These are phyloP conservation scores for Yamadazyma siamensis DNA, from an alignment of 1,139 yeast genomes.

Conservation along the genomic window DNA sequence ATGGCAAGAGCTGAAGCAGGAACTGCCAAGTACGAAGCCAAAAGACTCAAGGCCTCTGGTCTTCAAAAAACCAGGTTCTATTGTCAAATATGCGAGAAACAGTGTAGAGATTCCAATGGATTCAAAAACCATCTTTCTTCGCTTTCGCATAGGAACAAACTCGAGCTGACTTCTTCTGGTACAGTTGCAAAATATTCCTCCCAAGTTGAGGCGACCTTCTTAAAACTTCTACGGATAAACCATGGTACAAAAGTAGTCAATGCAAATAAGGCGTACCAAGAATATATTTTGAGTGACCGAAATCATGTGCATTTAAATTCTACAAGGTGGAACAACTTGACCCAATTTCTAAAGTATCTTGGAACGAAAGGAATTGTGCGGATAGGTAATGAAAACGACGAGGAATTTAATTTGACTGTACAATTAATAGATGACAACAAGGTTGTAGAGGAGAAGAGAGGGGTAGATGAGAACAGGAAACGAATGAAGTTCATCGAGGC, in stretches of 20 bases:
- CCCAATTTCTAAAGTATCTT: conserved; percentile 66
- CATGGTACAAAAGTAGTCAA: conserved; percentile 83
- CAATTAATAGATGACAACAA: conserved; percentile 27
- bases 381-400: conserved; percentile 39
- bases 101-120: conserved; percentile 94
- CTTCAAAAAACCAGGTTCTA: conserved; percentile 82
- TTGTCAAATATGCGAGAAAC: conserved; percentile 90
- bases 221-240: conserved; percentile 55
- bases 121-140: conserved; percentile 82
- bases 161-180: conserved; percentile 17
- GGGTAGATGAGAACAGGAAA: conserved; percentile 20
- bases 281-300: conserved; percentile 68
- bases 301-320: conserved; percentile 90
- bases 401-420: conserved; percentile 38
- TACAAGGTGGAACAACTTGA: conserved; percentile 72
- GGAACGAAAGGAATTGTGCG: conserved; percentile 57
- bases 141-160: conserved; percentile 66
- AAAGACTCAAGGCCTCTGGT: conserved; percentile 78
- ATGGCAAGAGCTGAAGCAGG: conserved; percentile 49
- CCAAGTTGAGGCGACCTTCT: conserved; percentile 61
- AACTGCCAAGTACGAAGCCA: conserved; percentile 76
- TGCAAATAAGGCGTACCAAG: conserved; percentile 88
- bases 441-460: conserved; percentile 50
- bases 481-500: conserved; percentile 38
- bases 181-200: conserved; percentile 47